Conservation (phyloP, 2,329 filamentous ascomycete species). For the Trichoderma citrinoviride region DNA sequence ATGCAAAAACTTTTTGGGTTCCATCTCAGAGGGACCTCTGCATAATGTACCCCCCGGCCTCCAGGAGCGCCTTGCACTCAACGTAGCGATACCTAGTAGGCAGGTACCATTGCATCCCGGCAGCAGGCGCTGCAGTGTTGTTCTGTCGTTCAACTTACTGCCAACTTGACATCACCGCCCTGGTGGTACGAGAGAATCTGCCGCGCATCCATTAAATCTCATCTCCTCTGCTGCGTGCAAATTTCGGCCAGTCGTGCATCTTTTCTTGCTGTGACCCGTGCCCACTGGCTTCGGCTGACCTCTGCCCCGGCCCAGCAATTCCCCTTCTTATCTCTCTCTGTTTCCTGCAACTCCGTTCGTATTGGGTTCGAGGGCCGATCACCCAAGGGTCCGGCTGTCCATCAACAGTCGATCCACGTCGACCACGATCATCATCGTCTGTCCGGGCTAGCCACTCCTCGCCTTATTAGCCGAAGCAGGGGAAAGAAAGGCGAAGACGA, state of each 20-base stretch:
- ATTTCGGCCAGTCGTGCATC: conserved; percentile 3
- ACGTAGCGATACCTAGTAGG: too few species aligned
- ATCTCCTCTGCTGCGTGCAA: neutral
- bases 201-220: neutral
- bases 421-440: neutral
- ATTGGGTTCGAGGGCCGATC: conserved; percentile 11
- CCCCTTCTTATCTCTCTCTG: conserved; percentile 8
- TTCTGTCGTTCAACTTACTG: neutral
- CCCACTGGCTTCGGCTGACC: conserved; percentile 1
- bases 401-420: neutral
- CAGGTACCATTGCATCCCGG: too few species aligned
- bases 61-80: too few species aligned
- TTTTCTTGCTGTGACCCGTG: conserved; percentile 10
- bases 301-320: conserved; percentile 8
- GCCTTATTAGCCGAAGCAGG: neutral
- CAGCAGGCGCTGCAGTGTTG: too few species aligned
- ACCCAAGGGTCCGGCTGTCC: neutral
- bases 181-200: conserved; percentile 1
- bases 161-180: conserved; percentile 5
- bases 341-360: conserved; percentile 1
- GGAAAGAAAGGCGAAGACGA: neutral
- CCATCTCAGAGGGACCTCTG: neutral
- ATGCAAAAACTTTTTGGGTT: neutral
- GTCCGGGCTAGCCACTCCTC: neutral
- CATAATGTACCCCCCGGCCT: too few species aligned